These are phyloP conservation scores for Penicillium sp. DNA, from an alignment of 2,329 filamentous ascomycete genomes.

Conservation along the genomic window DNA sequence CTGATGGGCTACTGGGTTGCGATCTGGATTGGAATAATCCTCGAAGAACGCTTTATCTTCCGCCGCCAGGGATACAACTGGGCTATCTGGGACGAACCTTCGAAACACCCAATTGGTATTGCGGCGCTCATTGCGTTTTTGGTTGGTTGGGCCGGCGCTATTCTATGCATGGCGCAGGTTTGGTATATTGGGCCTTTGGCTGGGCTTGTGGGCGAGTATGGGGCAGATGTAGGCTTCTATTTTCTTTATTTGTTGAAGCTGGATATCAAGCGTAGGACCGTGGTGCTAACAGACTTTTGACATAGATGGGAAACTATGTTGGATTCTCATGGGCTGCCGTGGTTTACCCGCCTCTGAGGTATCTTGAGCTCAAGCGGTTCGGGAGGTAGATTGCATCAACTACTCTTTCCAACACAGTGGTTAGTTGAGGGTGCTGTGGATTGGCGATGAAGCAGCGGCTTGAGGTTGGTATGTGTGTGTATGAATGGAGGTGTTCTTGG, in stretches of 20 bases:
- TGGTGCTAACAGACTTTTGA: background rate
- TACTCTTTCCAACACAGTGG: background rate
- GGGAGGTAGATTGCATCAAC: constrained; percentile 45
- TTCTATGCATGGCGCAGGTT: constrained; percentile 71
- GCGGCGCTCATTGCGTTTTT: constrained; percentile 67
- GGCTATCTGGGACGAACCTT: constrained; percentile 63
- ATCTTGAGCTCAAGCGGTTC: constrained; percentile 56
- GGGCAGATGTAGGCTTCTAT: constrained; percentile 57
- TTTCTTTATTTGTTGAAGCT: background rate
- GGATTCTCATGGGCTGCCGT: constrained; percentile 64
- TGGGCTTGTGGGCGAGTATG: constrained; percentile 60
- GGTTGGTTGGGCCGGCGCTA: constrained; percentile 67
- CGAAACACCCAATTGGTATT: constrained; percentile 65
- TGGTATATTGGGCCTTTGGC: constrained; percentile 72
- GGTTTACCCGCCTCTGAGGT: constrained; percentile 60
- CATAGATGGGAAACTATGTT: constrained; percentile 62
- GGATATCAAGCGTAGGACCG: no score
- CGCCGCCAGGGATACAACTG: constrained; percentile 62
- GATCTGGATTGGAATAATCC: constrained; percentile 66
- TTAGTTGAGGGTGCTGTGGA: background rate
- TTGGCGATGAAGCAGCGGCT: background rate
- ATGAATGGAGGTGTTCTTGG: background rate
- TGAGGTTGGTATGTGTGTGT: background rate
- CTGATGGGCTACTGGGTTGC: constrained; percentile 74
- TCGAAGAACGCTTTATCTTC: constrained; percentile 66